Evolutionary conservation across 2,329 filamentous ascomycete genomes (phyloP).

Genomic region (Hymenoscyphus scutula): DNA sequence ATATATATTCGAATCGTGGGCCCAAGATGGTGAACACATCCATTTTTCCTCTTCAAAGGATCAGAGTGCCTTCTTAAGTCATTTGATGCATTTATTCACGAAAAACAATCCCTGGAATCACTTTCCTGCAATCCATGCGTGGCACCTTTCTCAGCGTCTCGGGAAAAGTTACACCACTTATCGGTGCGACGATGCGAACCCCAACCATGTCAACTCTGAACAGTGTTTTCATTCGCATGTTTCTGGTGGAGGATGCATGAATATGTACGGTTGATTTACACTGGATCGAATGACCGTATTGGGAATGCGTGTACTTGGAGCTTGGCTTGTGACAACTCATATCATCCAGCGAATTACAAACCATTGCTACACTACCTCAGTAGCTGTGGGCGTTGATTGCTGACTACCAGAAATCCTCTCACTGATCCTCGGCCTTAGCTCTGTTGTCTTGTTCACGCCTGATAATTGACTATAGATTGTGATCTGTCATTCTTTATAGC

Average conservation of each 20-base stretch:
- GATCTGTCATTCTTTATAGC: background rate
- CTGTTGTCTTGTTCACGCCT: background rate
- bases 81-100: conserved; percentile 1
- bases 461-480: background rate
- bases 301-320: conserved; percentile 14
- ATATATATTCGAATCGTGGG: background rate
- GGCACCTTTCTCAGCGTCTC: background rate
- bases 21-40: background rate
- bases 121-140: conserved; percentile 1
- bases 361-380: background rate
- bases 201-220: background rate
- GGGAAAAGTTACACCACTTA: conserved; percentile 1
- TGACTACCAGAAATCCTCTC: background rate
- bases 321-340: conserved; percentile 7
- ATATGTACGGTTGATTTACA: background rate
- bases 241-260: background rate
- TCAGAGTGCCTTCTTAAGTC: background rate
- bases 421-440: background rate
- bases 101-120: background rate
- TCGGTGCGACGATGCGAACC: background rate
- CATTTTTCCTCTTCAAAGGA: background rate
- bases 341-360: background rate
- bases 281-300: conserved; percentile 27
- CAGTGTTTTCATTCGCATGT: background rate
- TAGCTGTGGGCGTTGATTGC: background rate